Conservation (phyloP, 176 grass and related monocot genomes). For the Guadua angustifolia region DNA sequence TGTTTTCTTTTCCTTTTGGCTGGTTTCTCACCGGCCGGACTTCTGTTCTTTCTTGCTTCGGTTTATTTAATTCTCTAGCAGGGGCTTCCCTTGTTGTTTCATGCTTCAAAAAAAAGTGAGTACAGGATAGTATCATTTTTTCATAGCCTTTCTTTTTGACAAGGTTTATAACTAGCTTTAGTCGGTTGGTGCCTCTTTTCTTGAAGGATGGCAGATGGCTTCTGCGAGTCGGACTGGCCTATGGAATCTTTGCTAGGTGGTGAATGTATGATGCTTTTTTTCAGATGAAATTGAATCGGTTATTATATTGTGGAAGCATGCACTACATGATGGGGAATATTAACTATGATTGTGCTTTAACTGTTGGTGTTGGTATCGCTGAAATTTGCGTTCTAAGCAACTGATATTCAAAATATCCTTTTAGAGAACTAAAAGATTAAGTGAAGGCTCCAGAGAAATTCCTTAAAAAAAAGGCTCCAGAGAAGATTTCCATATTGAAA, state of each 20-base stretch:
- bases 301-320: slow-evolving; percentile 35
- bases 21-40: too few species aligned
- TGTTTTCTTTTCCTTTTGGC: too few species aligned
- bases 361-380: slow-evolving; percentile 26
- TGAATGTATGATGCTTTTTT: slow-evolving; percentile 29
- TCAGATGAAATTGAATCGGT: slow-evolving; percentile 17
- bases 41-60: too few species aligned
- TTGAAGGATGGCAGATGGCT: slow-evolving; percentile 42
- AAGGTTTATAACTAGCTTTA: slow-evolving; percentile 34
- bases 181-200: slow-evolving; percentile 30
- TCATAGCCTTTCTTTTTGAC: background rate
- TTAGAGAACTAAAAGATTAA: slow-evolving; percentile 10
- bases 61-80: too few species aligned
- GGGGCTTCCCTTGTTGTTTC: too few species aligned
- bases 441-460: slow-evolving; percentile 24
- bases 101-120: too few species aligned
- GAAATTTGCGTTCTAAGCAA: slow-evolving; percentile 48
- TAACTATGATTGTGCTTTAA: slow-evolving; percentile 33
- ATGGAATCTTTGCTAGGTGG: slow-evolving; percentile 44
- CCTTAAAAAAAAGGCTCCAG: slow-evolving; percentile 28
- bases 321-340: slow-evolving; percentile 3
- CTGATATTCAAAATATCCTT: slow-evolving; percentile 18
- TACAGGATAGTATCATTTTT: slow-evolving; percentile 33
- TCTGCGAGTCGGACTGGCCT: slow-evolving; percentile 47
- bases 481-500: slow-evolving; percentile 21